Evolutionary conservation across 495 filamentous ascomycete species (phyloP), one percentile per base, ranked within the genome.

Genomic region (Penicillium cinerascens): DNA sequence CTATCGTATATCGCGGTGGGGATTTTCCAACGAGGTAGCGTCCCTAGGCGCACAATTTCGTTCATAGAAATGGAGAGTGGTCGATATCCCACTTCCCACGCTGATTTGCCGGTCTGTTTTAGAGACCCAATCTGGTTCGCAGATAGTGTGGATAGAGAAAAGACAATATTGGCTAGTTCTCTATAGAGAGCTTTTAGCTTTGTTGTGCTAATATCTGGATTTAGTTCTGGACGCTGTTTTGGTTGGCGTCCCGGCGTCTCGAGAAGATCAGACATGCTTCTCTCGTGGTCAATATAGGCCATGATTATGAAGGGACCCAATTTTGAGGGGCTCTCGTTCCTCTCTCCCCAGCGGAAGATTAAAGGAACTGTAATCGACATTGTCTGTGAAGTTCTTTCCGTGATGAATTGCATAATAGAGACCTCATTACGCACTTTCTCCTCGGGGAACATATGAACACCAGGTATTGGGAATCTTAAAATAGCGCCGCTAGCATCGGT

Each of bases 281-380:
- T 50, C 17, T 56, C 42, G 22, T 77, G 65, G 5, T 72, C 56
- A 40, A 78, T 61, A 52, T 75, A 76, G 7, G 72, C 72, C 67
- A 78, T 75, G 41, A 79, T 73, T 36, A 79, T 73, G 55, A 76
- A 80, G 2, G 76, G 73, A 7, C 72, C 66, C 38, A 78, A 29
- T 1, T n/a, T n/a, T n/a, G n/a, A n/a, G 6, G 63, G 66, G 23
- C 60, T 63, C 21, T 69, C 54, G 2, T 63, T 39, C 16, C 43
- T 55, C 15, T 53, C 60, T 4, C 67, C 73, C 56, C 50, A 72
- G 48, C 68, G 60, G 4, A 70, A 55, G 40, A 78, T 49, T 18
- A 57, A 60, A 4, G 72, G 71, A 51, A 68, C 61, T 2, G 67
- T 65, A 5, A 77, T 69, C 4, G 61, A n/a, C n/a, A n/a, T n/a